These are phyloP conservation scores for Penicillium herquei DNA, from an alignment of 495 filamentous ascomycete species.

Conservation along the genomic window DNA sequence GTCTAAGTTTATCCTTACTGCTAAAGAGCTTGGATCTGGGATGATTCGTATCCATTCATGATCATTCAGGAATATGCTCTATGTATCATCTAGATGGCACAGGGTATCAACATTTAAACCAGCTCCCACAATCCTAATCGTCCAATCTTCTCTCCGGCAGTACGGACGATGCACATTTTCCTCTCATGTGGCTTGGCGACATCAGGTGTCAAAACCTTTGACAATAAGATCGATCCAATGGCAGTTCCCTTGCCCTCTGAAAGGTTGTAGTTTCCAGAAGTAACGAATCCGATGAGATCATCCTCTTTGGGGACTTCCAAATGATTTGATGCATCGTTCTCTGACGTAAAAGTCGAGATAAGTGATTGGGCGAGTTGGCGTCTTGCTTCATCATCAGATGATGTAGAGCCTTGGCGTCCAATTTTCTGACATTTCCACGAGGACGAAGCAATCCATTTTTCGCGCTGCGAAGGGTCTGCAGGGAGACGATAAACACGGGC, in stretches of 20 bases:
- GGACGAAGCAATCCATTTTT: conserved; percentile 51
- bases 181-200: conserved; percentile 26
- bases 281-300: conserved; percentile 90
- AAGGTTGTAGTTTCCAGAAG: conserved; percentile 79
- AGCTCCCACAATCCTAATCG: conserved; percentile 80
- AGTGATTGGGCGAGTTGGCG: conserved; percentile 57
- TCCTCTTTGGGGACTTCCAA: conserved; percentile 67
- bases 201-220: conserved; percentile 45
- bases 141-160: conserved; percentile 72
- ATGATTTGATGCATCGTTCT: conserved; percentile 49
- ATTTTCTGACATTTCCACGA: conserved; percentile 3
- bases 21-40: no score
- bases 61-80: not conserved
- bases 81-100: conserved; percentile 20
- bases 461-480: conserved; percentile 41
- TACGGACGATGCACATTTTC: conserved; percentile 74
- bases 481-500: conserved; percentile 75
- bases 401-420: not conserved
- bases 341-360: conserved; percentile 25
- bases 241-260: conserved; percentile 73
- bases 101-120: conserved; percentile 38
- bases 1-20: no score
- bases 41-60: not conserved
- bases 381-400: conserved; percentile 38
- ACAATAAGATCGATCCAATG: conserved; percentile 67